These are phyloP conservation scores for Takakia lepidozioides DNA, from an alignment of 225 moss, liverwort and hornwort species.

Conservation along the genomic window DNA sequence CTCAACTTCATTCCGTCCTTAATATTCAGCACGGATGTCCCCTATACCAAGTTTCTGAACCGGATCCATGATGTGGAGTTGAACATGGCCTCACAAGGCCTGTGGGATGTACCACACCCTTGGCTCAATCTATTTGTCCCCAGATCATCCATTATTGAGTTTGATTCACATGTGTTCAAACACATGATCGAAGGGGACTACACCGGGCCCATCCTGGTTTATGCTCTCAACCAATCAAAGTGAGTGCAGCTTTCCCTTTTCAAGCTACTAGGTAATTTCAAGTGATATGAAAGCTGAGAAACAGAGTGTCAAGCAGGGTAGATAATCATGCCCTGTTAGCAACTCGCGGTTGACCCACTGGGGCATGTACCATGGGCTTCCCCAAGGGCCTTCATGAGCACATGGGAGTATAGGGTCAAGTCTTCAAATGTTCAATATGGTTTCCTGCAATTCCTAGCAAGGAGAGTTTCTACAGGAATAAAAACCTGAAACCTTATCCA, in stretches of 20 bases:
- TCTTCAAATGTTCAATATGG: too few species aligned
- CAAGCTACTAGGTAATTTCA: background rate
- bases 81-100: conserved; percentile 15
- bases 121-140: conserved; percentile 51
- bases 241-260: conserved; percentile 10
- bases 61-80: conserved; percentile 32
- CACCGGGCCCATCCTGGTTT: conserved; percentile 40
- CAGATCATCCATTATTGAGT: conserved; percentile 24
- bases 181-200: conserved; percentile 11
- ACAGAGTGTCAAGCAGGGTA: too few species aligned
- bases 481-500: too few species aligned
- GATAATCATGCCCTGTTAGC: too few species aligned
- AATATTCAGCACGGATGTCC: conserved; percentile 21
- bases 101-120: conserved; percentile 50
- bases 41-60: conserved; percentile 40
- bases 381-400: too few species aligned
- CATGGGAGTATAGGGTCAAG: too few species aligned
- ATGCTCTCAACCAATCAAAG: conserved; percentile 52
- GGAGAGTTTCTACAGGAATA: background rate
- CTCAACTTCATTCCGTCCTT: conserved; percentile 29
- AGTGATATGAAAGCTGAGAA: too few species aligned
- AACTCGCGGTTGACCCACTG: too few species aligned
- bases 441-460: background rate
- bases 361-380: too few species aligned
- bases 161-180: conserved; percentile 30